Conservation (phyloP, 345 rosid genomes). For the Melastoma malabathricum region DNA sequence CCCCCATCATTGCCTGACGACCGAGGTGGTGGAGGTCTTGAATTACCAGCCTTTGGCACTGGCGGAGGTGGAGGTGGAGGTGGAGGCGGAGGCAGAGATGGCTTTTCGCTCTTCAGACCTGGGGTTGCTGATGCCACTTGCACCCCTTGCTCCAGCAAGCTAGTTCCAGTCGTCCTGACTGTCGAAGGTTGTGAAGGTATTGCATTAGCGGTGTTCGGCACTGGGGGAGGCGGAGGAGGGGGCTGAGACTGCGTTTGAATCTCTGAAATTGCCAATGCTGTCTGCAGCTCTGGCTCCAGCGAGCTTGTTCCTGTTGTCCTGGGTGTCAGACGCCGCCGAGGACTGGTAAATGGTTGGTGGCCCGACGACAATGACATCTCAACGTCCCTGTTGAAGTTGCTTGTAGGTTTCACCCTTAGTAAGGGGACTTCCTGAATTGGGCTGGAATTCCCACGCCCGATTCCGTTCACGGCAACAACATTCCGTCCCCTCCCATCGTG, state of each 20-base stretch:
- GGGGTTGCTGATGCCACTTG: slow-evolving; percentile 7
- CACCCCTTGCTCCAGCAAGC: no score
- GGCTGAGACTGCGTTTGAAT: no score
- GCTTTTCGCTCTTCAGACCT: not conserved
- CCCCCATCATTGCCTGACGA: not conserved
- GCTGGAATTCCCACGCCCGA: slow-evolving; percentile 12
- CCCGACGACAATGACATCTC: not conserved
- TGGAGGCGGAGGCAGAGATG: not conserved
- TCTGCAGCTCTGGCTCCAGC: no score
- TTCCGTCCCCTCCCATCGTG: slow-evolving; percentile 12
- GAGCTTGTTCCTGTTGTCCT: no score
- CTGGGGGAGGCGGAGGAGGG: no score
- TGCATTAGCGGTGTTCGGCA: no score
- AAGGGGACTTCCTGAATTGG: slow-evolving; percentile 39
- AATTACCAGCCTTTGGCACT: no score
- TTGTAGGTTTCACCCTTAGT: slow-evolving; percentile 19
- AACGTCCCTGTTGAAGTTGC: slow-evolving; percentile 11
- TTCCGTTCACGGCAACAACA: slow-evolving; percentile 8
- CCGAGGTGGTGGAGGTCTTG: not conserved
- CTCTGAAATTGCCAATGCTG: slow-evolving; percentile 8
- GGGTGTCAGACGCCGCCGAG: no score
- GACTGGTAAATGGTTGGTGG: no score
- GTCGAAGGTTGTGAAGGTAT: no score
- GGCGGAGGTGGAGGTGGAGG: slow-evolving; percentile 4
- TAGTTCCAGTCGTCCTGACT: no score